Evolutionary conservation across 371 early-diverging fungal genomes (phyloP), one percentile per base, ranked within the genome.

Genomic region (Dichotomocladium elegans): DNA sequence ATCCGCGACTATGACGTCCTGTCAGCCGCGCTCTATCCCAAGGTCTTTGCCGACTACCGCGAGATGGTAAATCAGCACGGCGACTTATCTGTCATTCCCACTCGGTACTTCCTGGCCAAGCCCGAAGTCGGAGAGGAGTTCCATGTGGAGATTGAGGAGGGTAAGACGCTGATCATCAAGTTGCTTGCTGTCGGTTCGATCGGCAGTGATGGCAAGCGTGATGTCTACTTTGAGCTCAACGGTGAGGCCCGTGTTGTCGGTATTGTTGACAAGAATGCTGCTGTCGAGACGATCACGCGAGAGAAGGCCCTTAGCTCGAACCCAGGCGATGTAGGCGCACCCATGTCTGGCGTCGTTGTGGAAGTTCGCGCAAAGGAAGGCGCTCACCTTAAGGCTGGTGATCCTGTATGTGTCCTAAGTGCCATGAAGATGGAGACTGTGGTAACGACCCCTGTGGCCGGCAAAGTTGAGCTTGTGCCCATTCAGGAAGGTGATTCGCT

Each of bases 341-440:
- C 96, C n/a, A 96, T 95, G 96, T 84, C 89, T 25, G 96, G 97
- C 50, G 89, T 92, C 1, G 92, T 97, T 4, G 83, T 97, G 19
- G 96, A 95, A 65, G 79, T 96, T 47, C 84, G 89, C 42, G 92
- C 86, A 45, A 86, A 90, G 60, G 79, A 67, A 54, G 96, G 96
- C 40, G 74, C 81, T 26, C 63, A 73, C 37, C 85, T 97, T 53
- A 93, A 91, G 78, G 83, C 83, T 8, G 97, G 96, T 10, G 93
- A 95, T 55, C 91, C 93, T 7, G 66, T 95, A 52, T 92, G 87
- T 55, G 89, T 96, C 10, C 72, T 96, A 51, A 87, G 87, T 44
- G 96, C 96, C 41, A 96, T 96, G 97, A 96, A 96, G 77, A 95
- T 96, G 95, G 97, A 96, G 70, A 94, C 95, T 1, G 83, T 93